Evolutionary conservation across 2,329 filamentous ascomycete genomes (phyloP).

Genomic region (Keithomyces neogunnii): DNA sequence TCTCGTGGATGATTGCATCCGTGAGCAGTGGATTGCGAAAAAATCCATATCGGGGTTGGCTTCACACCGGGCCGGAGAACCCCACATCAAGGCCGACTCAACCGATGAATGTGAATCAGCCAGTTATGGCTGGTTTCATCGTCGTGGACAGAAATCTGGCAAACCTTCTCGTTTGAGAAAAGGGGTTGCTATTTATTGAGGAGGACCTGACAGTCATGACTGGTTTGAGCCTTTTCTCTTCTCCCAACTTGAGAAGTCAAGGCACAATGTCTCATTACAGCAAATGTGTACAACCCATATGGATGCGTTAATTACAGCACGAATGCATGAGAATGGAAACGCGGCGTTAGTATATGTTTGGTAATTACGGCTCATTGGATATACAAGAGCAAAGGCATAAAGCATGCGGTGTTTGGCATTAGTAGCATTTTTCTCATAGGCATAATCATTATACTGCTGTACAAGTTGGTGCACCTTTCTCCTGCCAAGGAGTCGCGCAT

Average conservation of each 20-base stretch:
- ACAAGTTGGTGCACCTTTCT: neutral
- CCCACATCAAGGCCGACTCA: neutral
- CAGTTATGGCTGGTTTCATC: slow-evolving; percentile 8
- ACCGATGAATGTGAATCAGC: slow-evolving; percentile 14
- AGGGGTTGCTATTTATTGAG: slow-evolving; percentile 27
- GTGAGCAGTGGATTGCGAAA: slow-evolving; percentile 55
- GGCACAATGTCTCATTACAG: neutral
- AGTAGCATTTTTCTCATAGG: neutral
- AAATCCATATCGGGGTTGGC: slow-evolving; percentile 6
- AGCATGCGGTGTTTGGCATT: neutral
- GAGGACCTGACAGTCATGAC: neutral
- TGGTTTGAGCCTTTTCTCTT: neutral
- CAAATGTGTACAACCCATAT: neutral
- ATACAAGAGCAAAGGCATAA: too few relatives aligned
- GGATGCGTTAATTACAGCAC: neutral
- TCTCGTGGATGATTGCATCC: slow-evolving; percentile 87
- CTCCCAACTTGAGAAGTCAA: too few relatives aligned
- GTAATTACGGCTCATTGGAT: too few relatives aligned
- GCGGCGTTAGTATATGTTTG: neutral
- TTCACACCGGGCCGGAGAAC: neutral
- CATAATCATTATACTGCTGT: neutral
- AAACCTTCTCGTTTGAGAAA: slow-evolving; percentile 29
- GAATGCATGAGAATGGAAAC: neutral
- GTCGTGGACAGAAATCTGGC: slow-evolving; percentile 17
- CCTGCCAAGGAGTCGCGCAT: neutral